phyloP scores from a whole-genome alignment of 1,284 basidiomycete genomes.

The Marasmius oreades region DNA sequence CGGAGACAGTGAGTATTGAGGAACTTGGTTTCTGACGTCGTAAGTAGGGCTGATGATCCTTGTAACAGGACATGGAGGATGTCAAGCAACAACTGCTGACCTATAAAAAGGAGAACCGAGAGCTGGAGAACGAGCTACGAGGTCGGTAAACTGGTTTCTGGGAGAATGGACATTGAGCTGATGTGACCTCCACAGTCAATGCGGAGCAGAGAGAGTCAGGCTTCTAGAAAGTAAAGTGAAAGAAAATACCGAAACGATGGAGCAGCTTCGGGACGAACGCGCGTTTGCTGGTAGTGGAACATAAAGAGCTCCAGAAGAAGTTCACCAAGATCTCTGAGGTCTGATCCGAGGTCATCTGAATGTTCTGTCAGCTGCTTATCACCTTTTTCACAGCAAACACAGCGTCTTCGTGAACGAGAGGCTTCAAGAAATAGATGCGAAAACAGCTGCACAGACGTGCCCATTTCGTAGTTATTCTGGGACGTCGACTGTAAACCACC shows the following conservation, averaged over 20 bases:
- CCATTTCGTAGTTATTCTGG: too few relatives aligned
- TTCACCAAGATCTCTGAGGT: constrained; percentile 67
- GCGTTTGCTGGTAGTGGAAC: constrained; percentile 59
- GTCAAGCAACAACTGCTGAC: constrained; percentile 50
- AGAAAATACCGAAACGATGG: constrained; percentile 65
- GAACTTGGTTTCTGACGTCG: not conserved
- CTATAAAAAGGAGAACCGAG: constrained; percentile 14
- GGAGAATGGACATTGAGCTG: not conserved
- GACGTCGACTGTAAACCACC: too few relatives aligned
- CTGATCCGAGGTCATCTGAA: constrained; percentile 17
- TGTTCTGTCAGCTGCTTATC: constrained; percentile 3
- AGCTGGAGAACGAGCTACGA: constrained; percentile 12
- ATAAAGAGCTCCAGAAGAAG: constrained; percentile 66
- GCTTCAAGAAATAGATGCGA: too few relatives aligned
- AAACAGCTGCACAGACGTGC: too few relatives aligned
- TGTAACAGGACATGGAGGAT: constrained; percentile 69
- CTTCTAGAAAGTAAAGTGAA: constrained; percentile 58
- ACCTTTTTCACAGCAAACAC: constrained; percentile 41
- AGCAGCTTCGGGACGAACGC: constrained; percentile 71
- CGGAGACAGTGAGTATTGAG: constrained; percentile 56
- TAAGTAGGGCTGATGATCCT: constrained; percentile 1
- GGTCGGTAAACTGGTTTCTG: not conserved
- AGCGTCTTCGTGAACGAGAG: constrained; percentile 58
- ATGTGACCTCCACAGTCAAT: constrained; percentile 36
- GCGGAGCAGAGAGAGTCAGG: constrained; percentile 68